Base-by-base conservation (phyloP, 495 filamentous ascomycete species). In the Zalerion maritima region DNA sequence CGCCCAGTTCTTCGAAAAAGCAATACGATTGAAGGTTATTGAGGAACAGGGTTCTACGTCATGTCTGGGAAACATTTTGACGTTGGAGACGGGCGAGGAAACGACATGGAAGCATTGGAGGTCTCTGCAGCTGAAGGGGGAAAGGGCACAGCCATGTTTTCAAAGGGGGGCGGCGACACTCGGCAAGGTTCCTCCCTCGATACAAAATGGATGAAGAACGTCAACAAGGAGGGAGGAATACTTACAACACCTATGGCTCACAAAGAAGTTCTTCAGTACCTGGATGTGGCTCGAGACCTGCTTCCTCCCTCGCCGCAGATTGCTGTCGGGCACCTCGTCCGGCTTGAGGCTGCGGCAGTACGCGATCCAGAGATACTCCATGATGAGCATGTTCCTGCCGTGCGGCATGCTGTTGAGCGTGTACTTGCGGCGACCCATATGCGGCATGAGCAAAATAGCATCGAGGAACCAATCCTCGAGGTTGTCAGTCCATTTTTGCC, bases 281-380 rank as follows among this genome's bases (percentile, higher is more conserved):
- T 97, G 89, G 35, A 96, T 80, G 50, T 97, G 89, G 41, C 86
- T 94, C 0, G 87, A 94, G 6, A 97, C 81, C 49, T 92, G 81
- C 52, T 97, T 97, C 30, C 89, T 63, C 21, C 49, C 61, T 33
- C 84, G 69, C 18, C 47, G 43, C 18, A 46, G 21, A 1, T 21
- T 32, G 10, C 27, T 24, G 32, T 56, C 51, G 3, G 54, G 50
- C 13, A 35, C 32, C 8, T 29, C 28, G 6, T 49, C 54, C 6
- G 54, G 51, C 10, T 47, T 35, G 23, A 60, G 42, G 43, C 22
- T 57, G 14, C 40, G 47, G 27, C 49, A 46, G 34, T 62, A 62
- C 10, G 57, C 50, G 36, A 64, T 56, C 63, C 67, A 72, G 26
- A 97, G 79, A 41, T 78, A 85, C 40, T 84, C 72, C 21, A 74